Evolutionary conservation across 148 eudicot species (phyloP), one percentile per base, ranked within the genome.

Genomic region (Chenopodium berlandieri): DNA sequence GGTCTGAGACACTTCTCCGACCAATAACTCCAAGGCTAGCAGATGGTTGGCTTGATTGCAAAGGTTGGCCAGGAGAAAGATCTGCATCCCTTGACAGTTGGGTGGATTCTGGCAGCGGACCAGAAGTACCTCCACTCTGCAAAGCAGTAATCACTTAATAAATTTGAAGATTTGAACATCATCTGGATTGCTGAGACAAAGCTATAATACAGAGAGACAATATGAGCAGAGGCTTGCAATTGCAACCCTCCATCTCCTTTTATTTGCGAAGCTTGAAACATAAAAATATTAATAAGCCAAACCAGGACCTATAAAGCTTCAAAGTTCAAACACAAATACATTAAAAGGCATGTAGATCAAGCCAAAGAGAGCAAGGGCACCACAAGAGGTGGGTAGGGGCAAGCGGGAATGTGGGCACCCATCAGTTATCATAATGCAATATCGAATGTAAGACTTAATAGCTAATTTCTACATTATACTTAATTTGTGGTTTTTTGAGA

Each of bases 21-120:
- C 98, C 99, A 82, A 94, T 96, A 60, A 94, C 97, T 79, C 99
- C 99, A 81, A 90, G 97, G 79, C 90, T 88, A 16, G 87, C 92
- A 77, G 96, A 84, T 76, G 93, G 83, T 79, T 90, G 96, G 85
- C 83, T 87, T 71, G 98, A 83, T 84, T 91, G 97, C 82, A 96
- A 82, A 77, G 93, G 95, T 79, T 92, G 97, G 31, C 98, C 95
- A 77, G 98, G 98, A 79, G 99, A 92, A 81, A 96, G 88, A 87
- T 92, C 98, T 64, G 81, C 80, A 66, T 96, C 99, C 82, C 91
- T 83, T 72, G 82, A 81, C 75, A 87, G 75, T 84, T 90, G 95
- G 48, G 89, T 75, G 67, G 94, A 69, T 79, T 96, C 99, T 52
- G 89, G 81, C 83, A 79, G 85, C 56, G 93, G 84, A 50, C 97